phyloP scores from a whole-genome alignment of 1,284 basidiomycete species.

The Melanopsichium pennsylvanicum region DNA sequence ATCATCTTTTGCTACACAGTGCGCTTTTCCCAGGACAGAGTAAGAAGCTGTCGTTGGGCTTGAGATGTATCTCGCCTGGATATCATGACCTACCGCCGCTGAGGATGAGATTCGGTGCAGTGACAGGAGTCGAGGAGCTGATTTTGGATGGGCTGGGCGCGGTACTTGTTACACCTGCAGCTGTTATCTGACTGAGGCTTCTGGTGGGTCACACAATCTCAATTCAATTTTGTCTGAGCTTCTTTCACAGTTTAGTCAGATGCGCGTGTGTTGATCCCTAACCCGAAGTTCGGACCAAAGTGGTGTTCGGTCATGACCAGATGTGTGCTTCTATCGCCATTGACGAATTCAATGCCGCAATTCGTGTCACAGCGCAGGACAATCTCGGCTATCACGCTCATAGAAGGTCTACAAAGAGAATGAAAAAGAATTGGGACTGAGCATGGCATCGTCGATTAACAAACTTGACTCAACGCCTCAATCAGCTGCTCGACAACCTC shows the following conservation, averaged over 20 bases:
- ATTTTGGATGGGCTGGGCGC: constrained; percentile 14
- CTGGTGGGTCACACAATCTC: background rate
- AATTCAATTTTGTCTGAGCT: background rate
- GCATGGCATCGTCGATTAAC: background rate
- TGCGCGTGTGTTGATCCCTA: too few species aligned
- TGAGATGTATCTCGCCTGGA: constrained; percentile 25
- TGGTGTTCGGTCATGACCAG: too few species aligned
- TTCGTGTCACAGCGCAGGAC: too few species aligned
- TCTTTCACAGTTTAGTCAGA: too few species aligned
- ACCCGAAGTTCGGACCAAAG: too few species aligned
- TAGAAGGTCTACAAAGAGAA: too few species aligned
- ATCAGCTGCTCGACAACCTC: constrained; percentile 31
- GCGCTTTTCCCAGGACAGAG: constrained; percentile 7
- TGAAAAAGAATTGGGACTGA: background rate
- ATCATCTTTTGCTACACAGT: background rate
- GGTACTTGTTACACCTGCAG: constrained; percentile 18
- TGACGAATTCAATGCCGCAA: too few species aligned
- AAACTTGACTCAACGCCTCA: constrained; percentile 22
- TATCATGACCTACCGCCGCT: constrained; percentile 14
- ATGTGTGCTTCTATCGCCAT: too few species aligned
- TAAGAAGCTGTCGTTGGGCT: constrained; percentile 1
- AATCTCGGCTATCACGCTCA: too few species aligned
- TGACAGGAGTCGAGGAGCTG: background rate
- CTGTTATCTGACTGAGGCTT: background rate
- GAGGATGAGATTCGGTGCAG: background rate